These are phyloP conservation scores for Sphagnum magellanicum DNA, from an alignment of 228 moss, liverwort and hornwort species.

Conservation along the genomic window DNA sequence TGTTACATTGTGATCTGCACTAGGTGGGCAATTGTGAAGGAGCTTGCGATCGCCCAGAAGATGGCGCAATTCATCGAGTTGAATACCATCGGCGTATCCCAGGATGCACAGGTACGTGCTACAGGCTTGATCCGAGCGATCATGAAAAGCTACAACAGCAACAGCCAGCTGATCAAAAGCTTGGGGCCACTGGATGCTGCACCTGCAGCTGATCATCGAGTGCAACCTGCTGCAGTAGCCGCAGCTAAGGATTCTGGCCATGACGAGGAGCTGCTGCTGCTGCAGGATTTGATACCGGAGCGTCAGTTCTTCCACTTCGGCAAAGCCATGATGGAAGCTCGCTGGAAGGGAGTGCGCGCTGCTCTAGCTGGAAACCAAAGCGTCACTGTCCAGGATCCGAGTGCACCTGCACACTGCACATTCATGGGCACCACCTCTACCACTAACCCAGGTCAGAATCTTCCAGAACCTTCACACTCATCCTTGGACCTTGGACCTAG, in stretches of 20 bases:
- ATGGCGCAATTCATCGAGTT: slow-evolving; percentile 12
- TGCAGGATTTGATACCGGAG: no score
- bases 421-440: slow-evolving; percentile 9
- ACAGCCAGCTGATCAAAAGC: neutral
- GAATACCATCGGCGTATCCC: slow-evolving; percentile 17
- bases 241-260: no score
- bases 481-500: no score
- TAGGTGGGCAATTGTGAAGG: slow-evolving; percentile 50
- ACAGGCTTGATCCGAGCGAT: slow-evolving; percentile 12
- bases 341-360: slow-evolving; percentile 18
- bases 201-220: neutral
- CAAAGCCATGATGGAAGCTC: slow-evolving; percentile 15
- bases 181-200: neutral
- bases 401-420: slow-evolving; percentile 1
- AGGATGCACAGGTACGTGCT: slow-evolving; percentile 23
- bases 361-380: slow-evolving; percentile 12
- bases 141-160: slow-evolving; percentile 9
- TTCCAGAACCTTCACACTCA: no score
- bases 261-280: no score
- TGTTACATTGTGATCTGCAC: neutral
- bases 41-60: slow-evolving; percentile 13
- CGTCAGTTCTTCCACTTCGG: slow-evolving; percentile 20
- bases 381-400: slow-evolving; percentile 8
- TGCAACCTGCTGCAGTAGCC: no score
- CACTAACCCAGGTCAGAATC: slow-evolving; percentile 13